A percentile compares a stretch with the other conserved stretches of the same genome.
These are phyloP conservation scores for Macaranga tanarius DNA, from an alignment of 441 rosid genomes.

Conservation along the genomic window DNA sequence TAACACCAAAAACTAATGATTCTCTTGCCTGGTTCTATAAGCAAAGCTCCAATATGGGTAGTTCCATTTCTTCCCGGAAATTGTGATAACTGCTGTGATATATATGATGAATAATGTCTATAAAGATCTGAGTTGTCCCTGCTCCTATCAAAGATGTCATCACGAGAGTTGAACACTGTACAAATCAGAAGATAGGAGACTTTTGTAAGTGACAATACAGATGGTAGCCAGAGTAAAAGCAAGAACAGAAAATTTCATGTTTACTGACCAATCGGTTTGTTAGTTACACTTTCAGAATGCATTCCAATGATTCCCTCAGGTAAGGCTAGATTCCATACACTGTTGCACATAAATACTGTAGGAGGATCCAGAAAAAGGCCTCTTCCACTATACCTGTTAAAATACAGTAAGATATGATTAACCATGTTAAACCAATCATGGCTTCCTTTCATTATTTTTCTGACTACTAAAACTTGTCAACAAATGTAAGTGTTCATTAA, in stretches of 20 bases:
- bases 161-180: constrained; percentile 68
- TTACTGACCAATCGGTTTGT: constrained; percentile 43
- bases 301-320: constrained; percentile 44
- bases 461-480: not conserved
- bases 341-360: constrained; percentile 56
- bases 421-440: not conserved
- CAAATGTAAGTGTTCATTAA: not conserved
- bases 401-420: constrained; percentile 5
- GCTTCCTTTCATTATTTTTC: not conserved
- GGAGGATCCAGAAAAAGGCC: constrained; percentile 92
- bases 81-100: constrained; percentile 49
- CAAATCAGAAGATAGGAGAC: constrained; percentile 22
- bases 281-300: constrained; percentile 27
- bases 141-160: constrained; percentile 58
- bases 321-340: constrained; percentile 63
- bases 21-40: constrained; percentile 89
- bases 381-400: constrained; percentile 85
- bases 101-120: constrained; percentile 49
- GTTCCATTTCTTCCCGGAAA: constrained; percentile 33
- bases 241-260: constrained; percentile 12
- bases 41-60: constrained; percentile 67
- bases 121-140: constrained; percentile 70
- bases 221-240: not conserved
- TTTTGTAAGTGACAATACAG: constrained; percentile 18
- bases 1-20: not conserved